A percentile compares a stretch with the other conserved stretches of the same genome.
These are phyloP conservation scores for Hawksworthiomyces lignivorus DNA, from an alignment of 2,329 filamentous ascomycete genomes.

Conservation along the genomic window DNA sequence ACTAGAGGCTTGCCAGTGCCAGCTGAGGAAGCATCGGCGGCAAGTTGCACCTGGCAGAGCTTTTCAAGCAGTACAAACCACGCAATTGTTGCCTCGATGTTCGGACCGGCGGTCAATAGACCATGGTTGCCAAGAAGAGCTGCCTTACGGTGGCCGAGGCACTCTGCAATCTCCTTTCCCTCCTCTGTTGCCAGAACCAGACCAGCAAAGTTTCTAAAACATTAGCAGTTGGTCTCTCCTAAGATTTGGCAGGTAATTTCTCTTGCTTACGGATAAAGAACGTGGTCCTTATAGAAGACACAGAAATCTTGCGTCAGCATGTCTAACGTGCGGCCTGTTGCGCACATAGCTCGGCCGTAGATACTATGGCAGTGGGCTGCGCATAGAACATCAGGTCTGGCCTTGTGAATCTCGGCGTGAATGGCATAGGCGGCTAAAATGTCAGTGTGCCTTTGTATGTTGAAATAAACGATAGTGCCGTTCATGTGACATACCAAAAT, in stretches of 20 bases:
- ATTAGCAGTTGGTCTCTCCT: too few relatives aligned
- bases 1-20: conserved; percentile 41
- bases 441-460: too few relatives aligned
- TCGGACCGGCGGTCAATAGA: conserved; percentile 40
- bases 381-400: conserved; percentile 44
- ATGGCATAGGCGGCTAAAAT: conserved; percentile 18
- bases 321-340: conserved; percentile 52
- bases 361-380: conserved; percentile 47
- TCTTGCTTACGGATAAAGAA: conserved; percentile 26
- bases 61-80: conserved; percentile 46
- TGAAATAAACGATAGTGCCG: too few relatives aligned
- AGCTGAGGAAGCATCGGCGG: conserved; percentile 51
- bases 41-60: conserved; percentile 38
- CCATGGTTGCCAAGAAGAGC: conserved; percentile 48
- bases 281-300: conserved; percentile 47
- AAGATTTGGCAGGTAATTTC: too few relatives aligned
- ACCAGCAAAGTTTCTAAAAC: conserved; percentile 34
- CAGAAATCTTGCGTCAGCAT: conserved; percentile 58
- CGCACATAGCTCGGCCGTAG: conserved; percentile 49
- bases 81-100: conserved; percentile 42
- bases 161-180: conserved; percentile 38
- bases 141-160: conserved; percentile 41
- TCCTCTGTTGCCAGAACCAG: conserved; percentile 31
- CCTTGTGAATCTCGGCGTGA: conserved; percentile 38
- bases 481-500: background rate